Percentiles rank a stretch among this genome's conserved stretches.
These are phyloP conservation scores for Persicaria maculosa DNA, from an alignment of 148 eudicot genomes.

Conservation along the genomic window DNA sequence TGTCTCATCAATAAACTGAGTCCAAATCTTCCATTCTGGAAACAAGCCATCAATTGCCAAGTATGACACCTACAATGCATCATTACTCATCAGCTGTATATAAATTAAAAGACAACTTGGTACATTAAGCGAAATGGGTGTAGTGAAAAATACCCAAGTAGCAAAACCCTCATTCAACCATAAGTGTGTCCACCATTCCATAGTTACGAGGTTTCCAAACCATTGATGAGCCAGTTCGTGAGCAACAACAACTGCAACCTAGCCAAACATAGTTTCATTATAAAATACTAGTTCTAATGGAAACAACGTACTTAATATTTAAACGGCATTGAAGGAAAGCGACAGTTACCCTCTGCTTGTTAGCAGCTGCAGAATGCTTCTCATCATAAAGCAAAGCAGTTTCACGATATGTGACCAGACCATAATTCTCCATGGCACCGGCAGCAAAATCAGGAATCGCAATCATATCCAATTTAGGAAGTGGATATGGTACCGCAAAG, in stretches of 20 bases:
- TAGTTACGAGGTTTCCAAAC: slow-evolving; percentile 98
- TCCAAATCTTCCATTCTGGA: slow-evolving; percentile 97
- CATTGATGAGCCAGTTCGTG: slow-evolving; percentile 98
- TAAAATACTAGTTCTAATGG: not conserved
- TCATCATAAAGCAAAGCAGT: slow-evolving; percentile 94
- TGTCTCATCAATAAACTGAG: slow-evolving; percentile 86
- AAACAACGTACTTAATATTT: not conserved
- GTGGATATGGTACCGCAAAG: slow-evolving; percentile 78
- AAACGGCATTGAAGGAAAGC: not conserved
- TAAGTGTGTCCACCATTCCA: slow-evolving; percentile 99
- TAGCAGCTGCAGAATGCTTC: slow-evolving; percentile 86
- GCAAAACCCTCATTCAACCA: slow-evolving; percentile 99
- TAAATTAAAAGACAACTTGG: not conserved
- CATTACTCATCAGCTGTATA: not conserved
- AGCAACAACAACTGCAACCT: slow-evolving; percentile 96
- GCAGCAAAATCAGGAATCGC: slow-evolving; percentile 98
- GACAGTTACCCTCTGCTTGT: slow-evolving; percentile 81
- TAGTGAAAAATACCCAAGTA: slow-evolving; percentile 59
- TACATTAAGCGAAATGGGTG: not conserved
- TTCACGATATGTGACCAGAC: slow-evolving; percentile 91
- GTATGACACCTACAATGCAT: slow-evolving; percentile 62
- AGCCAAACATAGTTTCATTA: slow-evolving; percentile 6
- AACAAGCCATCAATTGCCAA: slow-evolving; percentile 77
- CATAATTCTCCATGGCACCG: slow-evolving; percentile 99
- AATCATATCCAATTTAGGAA: slow-evolving; percentile 93